phyloP scores from a whole-genome alignment of 352 stramenopile species.

The Pythium phragmitis region DNA sequence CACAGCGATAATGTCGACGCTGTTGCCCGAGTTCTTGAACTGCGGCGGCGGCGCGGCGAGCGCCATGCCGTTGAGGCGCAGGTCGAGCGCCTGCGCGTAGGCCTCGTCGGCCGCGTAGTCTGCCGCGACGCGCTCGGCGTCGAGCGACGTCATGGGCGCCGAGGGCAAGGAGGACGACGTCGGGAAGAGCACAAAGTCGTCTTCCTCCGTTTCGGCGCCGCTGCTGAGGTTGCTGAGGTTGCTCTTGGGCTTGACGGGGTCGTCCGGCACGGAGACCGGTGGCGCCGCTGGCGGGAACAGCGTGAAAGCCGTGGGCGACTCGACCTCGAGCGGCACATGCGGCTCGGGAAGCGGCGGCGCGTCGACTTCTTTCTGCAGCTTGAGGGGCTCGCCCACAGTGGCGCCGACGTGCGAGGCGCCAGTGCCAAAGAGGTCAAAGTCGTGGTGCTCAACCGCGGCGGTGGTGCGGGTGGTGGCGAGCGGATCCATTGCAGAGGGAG shows the following conservation, averaged over 20 bases:
- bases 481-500: background rate
- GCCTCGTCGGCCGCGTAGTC: constrained; percentile 12
- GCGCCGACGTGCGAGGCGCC: constrained; percentile 1
- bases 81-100: constrained; percentile 15
- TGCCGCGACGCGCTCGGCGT: background rate
- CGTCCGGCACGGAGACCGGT: background rate
- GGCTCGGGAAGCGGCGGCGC: background rate
- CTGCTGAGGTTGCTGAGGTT: constrained; percentile 8
- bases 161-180: background rate
- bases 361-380: constrained; percentile 2
- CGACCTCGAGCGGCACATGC: constrained; percentile 9
- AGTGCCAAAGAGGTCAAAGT: constrained; percentile 24
- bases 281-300: constrained; percentile 15
- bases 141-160: background rate
- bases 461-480: background rate
- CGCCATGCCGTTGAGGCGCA: constrained; percentile 8
- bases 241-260: constrained; percentile 9
- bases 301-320: constrained; percentile 19
- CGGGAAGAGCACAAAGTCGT: constrained; percentile 25
- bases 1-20: constrained; percentile 76
- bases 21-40: constrained; percentile 77
- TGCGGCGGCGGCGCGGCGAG: constrained; percentile 28
- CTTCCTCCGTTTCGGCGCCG: constrained; percentile 17
- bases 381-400: background rate
- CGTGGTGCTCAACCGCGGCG: background rate